phyloP scores from a whole-genome alignment of 2,329 filamentous ascomycete species.

The Pestalotiopsis sp. region DNA sequence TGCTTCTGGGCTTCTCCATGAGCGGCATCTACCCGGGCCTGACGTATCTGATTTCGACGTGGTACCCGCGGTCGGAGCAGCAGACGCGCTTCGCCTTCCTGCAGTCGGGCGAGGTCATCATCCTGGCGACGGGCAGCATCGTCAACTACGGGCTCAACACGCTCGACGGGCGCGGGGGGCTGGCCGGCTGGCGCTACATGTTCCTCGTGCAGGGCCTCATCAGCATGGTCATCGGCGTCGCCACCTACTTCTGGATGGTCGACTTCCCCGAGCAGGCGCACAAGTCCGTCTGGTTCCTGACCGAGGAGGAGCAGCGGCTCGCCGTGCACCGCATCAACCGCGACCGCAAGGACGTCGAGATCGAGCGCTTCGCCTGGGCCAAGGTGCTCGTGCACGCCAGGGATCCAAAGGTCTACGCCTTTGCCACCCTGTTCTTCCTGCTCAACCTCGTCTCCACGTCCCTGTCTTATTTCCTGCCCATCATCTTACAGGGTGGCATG shows the following conservation, averaged over 20 bases:
- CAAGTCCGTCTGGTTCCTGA: slow-evolving; percentile 58
- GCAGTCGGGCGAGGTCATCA: slow-evolving; percentile 63
- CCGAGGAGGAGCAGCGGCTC: slow-evolving; percentile 53
- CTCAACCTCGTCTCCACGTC: slow-evolving; percentile 67
- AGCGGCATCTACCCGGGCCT: slow-evolving; percentile 53
- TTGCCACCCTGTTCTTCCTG: slow-evolving; percentile 40
- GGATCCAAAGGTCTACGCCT: slow-evolving; percentile 65
- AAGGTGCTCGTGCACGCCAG: slow-evolving; percentile 56
- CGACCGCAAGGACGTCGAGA: slow-evolving; percentile 60
- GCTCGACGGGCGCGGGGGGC: slow-evolving; percentile 52
- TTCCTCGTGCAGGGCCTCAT: slow-evolving; percentile 66
- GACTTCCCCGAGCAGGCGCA: slow-evolving; percentile 66
- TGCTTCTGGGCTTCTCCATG: slow-evolving; percentile 65
- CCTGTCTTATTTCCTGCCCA: slow-evolving; percentile 65
- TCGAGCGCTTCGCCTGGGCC: slow-evolving; percentile 55
- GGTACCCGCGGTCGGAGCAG: slow-evolving; percentile 65
- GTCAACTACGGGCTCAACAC: slow-evolving; percentile 70
- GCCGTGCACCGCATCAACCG: slow-evolving; percentile 57
- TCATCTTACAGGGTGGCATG: slow-evolving; percentile 56
- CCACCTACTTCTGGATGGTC: slow-evolving; percentile 70
- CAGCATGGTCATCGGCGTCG: slow-evolving; percentile 56
- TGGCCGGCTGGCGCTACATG: slow-evolving; percentile 70
- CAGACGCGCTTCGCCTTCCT: slow-evolving; percentile 66
- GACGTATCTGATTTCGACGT: slow-evolving; percentile 53
- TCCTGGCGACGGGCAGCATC: slow-evolving; percentile 65